These are phyloP conservation scores for Myxozyma neotropica DNA, from an alignment of 805 yeast genomes.

Conservation along the genomic window DNA sequence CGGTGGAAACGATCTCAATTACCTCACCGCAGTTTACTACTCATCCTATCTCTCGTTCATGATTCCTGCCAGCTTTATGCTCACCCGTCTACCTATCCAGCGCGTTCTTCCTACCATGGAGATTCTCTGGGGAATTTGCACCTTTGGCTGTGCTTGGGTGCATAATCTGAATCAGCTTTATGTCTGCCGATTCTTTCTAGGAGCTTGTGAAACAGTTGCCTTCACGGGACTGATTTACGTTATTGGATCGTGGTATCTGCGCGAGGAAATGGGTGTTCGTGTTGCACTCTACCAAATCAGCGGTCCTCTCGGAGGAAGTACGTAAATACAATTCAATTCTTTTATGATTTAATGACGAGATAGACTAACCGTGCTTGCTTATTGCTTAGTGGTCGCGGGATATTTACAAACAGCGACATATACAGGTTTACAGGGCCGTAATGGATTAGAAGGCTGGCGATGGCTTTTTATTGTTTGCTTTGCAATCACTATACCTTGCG, in stretches of 20 bases:
- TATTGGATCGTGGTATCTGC: slow-evolving; percentile 60
- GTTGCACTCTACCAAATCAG: slow-evolving; percentile 48
- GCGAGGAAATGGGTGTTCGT: slow-evolving; percentile 54
- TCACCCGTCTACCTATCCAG: slow-evolving; percentile 41
- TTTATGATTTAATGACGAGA: no score
- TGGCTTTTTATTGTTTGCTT: slow-evolving; percentile 64
- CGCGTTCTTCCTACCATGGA: slow-evolving; percentile 40
- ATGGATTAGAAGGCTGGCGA: slow-evolving; percentile 59
- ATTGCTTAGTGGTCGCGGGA: slow-evolving; percentile 50
- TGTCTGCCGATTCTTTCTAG: slow-evolving; percentile 67
- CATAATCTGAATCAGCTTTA: slow-evolving; percentile 48
- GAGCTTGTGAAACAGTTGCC: slow-evolving; percentile 67
- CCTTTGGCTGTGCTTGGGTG: slow-evolving; percentile 55
- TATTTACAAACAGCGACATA: slow-evolving; percentile 58
- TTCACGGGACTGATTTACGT: slow-evolving; percentile 52
- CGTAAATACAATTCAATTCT: neutral
- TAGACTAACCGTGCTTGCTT: no score
- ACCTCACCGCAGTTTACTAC: slow-evolving; percentile 36
- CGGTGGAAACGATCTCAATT: slow-evolving; percentile 52
- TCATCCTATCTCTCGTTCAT: slow-evolving; percentile 42
- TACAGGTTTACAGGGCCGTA: slow-evolving; percentile 49
- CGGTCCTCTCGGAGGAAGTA: slow-evolving; percentile 46
- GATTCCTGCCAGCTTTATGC: slow-evolving; percentile 45
- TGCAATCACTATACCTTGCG: slow-evolving; percentile 50
- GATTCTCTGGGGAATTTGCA: slow-evolving; percentile 66